A percentile compares a stretch with the other conserved stretches of the same genome.
phyloP scores from a whole-genome alignment of 345 rosid genomes.

The Lepidium didymum region DNA sequence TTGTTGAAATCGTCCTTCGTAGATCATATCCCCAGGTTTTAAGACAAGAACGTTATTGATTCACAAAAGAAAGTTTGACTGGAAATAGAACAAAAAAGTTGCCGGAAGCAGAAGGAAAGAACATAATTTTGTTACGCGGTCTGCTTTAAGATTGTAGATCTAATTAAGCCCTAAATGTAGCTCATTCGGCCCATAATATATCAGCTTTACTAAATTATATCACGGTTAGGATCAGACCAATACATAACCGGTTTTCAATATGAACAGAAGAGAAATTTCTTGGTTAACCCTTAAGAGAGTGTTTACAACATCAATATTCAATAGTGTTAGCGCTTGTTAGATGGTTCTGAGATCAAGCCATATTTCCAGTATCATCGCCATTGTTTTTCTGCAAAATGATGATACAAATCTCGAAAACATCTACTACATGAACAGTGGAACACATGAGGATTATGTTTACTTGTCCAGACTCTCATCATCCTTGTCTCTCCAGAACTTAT shows the following conservation, averaged over 20 bases:
- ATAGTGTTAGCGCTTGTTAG: no score
- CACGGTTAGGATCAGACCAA: not conserved
- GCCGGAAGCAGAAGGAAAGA: not conserved
- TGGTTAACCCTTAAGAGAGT: not conserved
- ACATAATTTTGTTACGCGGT: not conserved
- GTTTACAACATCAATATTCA: no score
- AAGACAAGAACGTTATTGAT: not conserved
- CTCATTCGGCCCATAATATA: not conserved
- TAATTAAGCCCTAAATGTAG: not conserved
- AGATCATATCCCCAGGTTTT: no score
- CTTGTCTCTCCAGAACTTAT: conserved; percentile 54
- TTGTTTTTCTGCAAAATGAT: no score
- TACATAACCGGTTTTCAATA: not conserved
- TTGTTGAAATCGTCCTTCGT: no score
- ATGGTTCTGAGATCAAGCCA: no score
- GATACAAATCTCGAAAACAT: no score
- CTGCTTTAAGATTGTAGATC: not conserved
- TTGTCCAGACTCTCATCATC: no score
- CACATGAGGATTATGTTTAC: no score
- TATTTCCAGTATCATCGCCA: no score
- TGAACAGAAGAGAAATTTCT: not conserved
- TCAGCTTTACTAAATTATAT: not conserved
- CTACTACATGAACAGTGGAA: no score
- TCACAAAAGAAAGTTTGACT: not conserved
- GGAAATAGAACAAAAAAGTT: not conserved